These are phyloP conservation scores for Debaryomycetaceae sp. DNA, from an alignment of 1,139 yeast species.

Conservation along the genomic window DNA sequence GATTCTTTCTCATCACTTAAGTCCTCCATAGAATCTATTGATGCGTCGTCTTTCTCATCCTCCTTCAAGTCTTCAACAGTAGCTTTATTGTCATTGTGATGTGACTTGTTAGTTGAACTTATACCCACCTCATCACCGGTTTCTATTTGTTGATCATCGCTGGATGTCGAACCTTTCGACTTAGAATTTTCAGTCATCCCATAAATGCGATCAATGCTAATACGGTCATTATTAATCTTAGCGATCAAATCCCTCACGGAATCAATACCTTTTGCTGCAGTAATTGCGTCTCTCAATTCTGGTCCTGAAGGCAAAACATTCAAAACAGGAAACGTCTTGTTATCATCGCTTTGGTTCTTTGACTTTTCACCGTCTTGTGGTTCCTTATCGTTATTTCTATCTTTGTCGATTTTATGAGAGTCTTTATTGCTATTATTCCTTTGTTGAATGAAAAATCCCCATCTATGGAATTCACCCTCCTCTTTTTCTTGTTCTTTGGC, in stretches of 20 bases:
- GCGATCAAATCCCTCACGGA: slow-evolving; percentile 68
- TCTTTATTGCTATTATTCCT: slow-evolving; percentile 22
- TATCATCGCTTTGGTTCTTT: slow-evolving; percentile 6
- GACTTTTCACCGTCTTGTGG: not conserved
- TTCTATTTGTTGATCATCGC: slow-evolving; percentile 1
- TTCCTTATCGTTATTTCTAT: not conserved
- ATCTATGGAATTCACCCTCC: slow-evolving; percentile 87
- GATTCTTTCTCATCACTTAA: slow-evolving; percentile 10
- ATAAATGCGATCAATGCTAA: slow-evolving; percentile 56
- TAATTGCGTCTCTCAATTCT: slow-evolving; percentile 71
- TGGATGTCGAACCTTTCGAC: slow-evolving; percentile 1
- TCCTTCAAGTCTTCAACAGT: slow-evolving; percentile 1
- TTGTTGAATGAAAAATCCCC: slow-evolving; percentile 74
- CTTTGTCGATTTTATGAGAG: slow-evolving; percentile 2
- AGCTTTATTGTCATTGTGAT: slow-evolving; percentile 16
- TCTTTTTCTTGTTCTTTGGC: slow-evolving; percentile 80
- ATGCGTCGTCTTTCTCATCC: slow-evolving; percentile 23
- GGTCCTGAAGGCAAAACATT: slow-evolving; percentile 66
- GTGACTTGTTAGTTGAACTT: slow-evolving; percentile 3
- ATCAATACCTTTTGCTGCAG: slow-evolving; percentile 73
- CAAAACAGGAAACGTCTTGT: slow-evolving; percentile 29
- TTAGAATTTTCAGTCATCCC: slow-evolving; percentile 5
- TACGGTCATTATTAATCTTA: slow-evolving; percentile 53
- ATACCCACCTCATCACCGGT: not conserved
- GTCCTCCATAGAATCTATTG: slow-evolving; percentile 25